Conservation (phyloP, 805 yeast genomes). For the Cyberlindnera maritima region DNA sequence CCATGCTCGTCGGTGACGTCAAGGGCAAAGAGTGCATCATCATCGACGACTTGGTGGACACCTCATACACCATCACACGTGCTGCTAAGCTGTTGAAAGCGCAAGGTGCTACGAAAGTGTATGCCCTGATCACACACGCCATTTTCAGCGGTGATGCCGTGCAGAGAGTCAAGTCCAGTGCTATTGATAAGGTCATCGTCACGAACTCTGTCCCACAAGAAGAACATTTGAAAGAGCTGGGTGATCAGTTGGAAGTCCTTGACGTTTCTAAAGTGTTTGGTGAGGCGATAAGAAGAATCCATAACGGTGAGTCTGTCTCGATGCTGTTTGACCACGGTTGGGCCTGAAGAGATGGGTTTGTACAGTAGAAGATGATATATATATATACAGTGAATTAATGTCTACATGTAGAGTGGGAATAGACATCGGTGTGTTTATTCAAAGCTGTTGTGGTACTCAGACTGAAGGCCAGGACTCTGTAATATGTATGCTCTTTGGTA, state of each 20-base stretch:
- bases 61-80: slow-evolving; percentile 85
- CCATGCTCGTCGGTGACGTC: slow-evolving; percentile 97
- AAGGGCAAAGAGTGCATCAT: slow-evolving; percentile 82
- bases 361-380: no score
- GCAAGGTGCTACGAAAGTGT: slow-evolving; percentile 86
- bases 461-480: no score
- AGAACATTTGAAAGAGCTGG: slow-evolving; percentile 48
- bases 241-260: slow-evolving; percentile 69
- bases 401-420: no score
- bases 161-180: slow-evolving; percentile 59
- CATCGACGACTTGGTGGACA: slow-evolving; percentile 91
- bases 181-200: slow-evolving; percentile 80
- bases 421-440: no score
- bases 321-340: slow-evolving; percentile 84
- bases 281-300: slow-evolving; percentile 93
- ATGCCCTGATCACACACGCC: slow-evolving; percentile 90
- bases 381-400: no score
- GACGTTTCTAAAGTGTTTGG: slow-evolving; percentile 89
- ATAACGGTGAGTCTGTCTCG: slow-evolving; percentile 94
- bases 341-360: slow-evolving; percentile 20
- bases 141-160: slow-evolving; percentile 90
- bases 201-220: slow-evolving; percentile 91
- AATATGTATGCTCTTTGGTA: no score
- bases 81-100: slow-evolving; percentile 91
- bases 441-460: no score